Evolutionary conservation across 768 basidiomycete genomes (phyloP).

Genomic region (Suillus alpinus): DNA sequence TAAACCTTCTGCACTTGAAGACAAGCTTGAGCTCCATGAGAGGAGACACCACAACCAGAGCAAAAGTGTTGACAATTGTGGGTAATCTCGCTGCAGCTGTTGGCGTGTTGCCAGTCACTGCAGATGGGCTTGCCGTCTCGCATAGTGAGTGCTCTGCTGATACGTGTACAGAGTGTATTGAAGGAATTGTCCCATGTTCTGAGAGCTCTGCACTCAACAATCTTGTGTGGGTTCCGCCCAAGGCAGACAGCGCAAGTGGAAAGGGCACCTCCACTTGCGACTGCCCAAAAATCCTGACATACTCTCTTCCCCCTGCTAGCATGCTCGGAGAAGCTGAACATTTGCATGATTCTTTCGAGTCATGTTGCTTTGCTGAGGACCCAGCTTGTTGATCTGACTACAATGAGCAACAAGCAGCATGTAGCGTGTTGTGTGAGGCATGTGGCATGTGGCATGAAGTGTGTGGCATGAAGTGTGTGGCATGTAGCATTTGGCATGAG

Average conservation of each 20-base stretch:
- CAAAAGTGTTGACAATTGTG: slow-evolving; percentile 11
- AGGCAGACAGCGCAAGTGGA: slow-evolving; percentile 35
- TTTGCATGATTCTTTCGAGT: not conserved
- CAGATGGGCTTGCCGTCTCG: no score
- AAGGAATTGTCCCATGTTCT: slow-evolving; percentile 22
- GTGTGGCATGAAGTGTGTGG: not conserved
- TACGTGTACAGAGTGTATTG: slow-evolving; percentile 18
- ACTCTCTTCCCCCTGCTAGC: not conserved
- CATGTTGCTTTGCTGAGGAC: not conserved
- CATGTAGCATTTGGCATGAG: no score
- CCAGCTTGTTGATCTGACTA: not conserved
- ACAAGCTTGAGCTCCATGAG: slow-evolving; percentile 10
- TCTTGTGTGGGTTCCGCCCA: slow-evolving; percentile 26
- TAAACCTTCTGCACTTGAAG: slow-evolving; percentile 7
- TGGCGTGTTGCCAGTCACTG: slow-evolving; percentile 4
- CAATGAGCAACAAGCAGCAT: no score
- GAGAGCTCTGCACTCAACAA: slow-evolving; percentile 16
- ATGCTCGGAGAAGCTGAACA: not conserved
- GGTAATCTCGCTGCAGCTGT: not conserved
- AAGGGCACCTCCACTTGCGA: no score
- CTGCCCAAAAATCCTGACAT: not conserved
- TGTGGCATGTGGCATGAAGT: not conserved
- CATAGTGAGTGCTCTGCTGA: not conserved
- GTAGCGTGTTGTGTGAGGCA: not conserved
- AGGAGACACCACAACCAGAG: slow-evolving; percentile 5